phyloP scores from a whole-genome alignment of 306 rosid genomes.

The Citrullus amarus region DNA sequence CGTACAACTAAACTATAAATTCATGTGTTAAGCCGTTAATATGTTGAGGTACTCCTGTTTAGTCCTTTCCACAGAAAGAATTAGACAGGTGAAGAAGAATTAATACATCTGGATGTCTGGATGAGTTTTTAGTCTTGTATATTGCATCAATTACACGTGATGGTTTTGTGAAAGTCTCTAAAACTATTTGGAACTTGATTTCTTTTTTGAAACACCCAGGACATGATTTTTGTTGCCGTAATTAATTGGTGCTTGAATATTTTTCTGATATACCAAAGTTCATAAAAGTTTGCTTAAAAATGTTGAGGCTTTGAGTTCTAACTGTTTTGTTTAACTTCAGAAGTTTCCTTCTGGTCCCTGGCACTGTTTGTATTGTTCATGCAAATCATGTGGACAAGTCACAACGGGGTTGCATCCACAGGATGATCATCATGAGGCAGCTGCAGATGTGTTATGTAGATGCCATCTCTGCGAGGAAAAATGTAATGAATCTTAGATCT shows the following conservation, averaged over 20 bases:
- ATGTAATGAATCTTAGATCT: conserved; percentile 33
- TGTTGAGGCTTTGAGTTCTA: not conserved
- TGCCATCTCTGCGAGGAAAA: conserved; percentile 70
- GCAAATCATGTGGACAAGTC: conserved; percentile 77
- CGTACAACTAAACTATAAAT: not conserved
- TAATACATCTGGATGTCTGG: not conserved
- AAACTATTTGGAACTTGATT: not conserved
- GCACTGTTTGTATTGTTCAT: conserved; percentile 84
- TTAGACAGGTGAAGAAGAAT: not conserved
- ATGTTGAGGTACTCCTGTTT: not conserved
- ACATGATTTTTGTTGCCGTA: not conserved
- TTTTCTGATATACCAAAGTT: not conserved
- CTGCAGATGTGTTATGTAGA: conserved; percentile 24
- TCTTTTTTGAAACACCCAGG: not conserved
- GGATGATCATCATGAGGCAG: conserved; percentile 20
- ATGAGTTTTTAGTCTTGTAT: not conserved
- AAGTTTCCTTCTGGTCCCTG: conserved; percentile 86
- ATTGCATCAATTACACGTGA: not conserved
- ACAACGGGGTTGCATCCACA: conserved; percentile 21
- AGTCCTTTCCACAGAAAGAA: not conserved
- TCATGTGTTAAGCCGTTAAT: not conserved
- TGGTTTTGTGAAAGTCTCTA: not conserved
- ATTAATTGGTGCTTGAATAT: not conserved
- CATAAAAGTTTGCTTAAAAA: not conserved
- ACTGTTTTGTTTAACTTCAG: conserved; percentile 33